Percentiles rank a stretch among this genome's conserved stretches.
Conservation (phyloP, 192 early-diverging fungal species). For the Radiomyces spectabilis region DNA sequence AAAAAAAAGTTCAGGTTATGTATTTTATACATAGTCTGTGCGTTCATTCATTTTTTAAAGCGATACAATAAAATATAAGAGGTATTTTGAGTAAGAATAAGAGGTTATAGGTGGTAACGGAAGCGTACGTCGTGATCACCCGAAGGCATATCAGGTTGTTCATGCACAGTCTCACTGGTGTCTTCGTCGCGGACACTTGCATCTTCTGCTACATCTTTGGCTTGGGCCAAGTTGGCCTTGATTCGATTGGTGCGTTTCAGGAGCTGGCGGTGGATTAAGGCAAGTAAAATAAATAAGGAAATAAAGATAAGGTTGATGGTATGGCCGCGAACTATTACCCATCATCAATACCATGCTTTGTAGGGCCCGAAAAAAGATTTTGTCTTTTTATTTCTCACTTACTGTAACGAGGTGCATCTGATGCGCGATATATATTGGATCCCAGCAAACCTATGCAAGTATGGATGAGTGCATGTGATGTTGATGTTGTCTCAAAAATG, state of each 20-base stretch:
- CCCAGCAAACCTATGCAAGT: constrained; percentile 9
- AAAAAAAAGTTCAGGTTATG: no score
- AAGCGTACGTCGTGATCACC: no score
- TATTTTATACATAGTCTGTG: no score
- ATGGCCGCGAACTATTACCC: constrained; percentile 12
- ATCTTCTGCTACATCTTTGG: not conserved
- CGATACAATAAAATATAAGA: no score
- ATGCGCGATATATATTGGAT: constrained; percentile 21
- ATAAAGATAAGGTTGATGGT: constrained; percentile 15
- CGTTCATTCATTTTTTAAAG: no score
- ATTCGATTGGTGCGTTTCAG: constrained; percentile 6
- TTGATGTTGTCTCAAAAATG: no score
- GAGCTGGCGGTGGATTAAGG: constrained; percentile 9
- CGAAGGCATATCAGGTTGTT: no score
- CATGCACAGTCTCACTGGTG: no score
- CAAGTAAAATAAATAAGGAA: constrained; percentile 17
- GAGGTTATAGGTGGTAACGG: no score
- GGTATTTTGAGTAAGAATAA: no score
- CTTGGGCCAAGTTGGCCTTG: not conserved
- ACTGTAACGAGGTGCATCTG: constrained; percentile 23
- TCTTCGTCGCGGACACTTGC: constrained; percentile 6
- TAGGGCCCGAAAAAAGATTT: not conserved
- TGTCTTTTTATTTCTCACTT: not conserved
- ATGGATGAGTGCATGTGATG: no score
- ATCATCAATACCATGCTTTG: not conserved